These are phyloP conservation scores for Cordyceps sp. DNA, from an alignment of 2,329 filamentous ascomycete species.

Conservation along the genomic window DNA sequence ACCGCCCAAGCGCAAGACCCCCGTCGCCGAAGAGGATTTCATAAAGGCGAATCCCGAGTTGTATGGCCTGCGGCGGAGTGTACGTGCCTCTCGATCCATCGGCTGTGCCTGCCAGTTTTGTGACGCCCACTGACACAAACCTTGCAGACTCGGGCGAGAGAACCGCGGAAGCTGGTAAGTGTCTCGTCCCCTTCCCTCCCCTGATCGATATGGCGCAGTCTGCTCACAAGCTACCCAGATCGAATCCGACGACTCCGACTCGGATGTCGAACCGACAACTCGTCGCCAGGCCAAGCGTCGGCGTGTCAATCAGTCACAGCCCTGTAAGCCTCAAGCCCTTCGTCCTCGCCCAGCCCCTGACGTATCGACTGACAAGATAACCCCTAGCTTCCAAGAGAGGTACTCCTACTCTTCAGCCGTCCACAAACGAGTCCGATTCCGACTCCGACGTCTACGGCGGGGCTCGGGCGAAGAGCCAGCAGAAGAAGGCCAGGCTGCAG, in stretches of 20 bases:
- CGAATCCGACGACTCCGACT: slow-evolving; percentile 49
- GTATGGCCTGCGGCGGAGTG: slow-evolving; percentile 86
- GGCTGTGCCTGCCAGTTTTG: slow-evolving; percentile 4
- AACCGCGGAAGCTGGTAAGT: slow-evolving; percentile 41
- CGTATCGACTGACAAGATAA: slow-evolving; percentile 1
- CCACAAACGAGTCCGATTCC: slow-evolving; percentile 46
- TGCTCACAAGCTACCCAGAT: slow-evolving; percentile 16
- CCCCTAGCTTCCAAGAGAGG: slow-evolving; percentile 41
- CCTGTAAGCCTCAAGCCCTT: slow-evolving; percentile 30
- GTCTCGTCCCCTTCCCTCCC: too few species aligned
- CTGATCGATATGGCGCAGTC: neutral
- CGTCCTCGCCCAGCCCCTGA: neutral
- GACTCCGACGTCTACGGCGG: slow-evolving; percentile 69
- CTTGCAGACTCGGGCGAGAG: slow-evolving; percentile 35
- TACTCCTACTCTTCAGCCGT: slow-evolving; percentile 36
- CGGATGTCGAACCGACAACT: slow-evolving; percentile 43
- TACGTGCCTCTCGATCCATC: slow-evolving; percentile 27
- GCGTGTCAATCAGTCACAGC: slow-evolving; percentile 46
- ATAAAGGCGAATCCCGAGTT: slow-evolving; percentile 87
- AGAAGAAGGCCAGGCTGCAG: slow-evolving; percentile 65
- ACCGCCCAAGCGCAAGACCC: slow-evolving; percentile 55
- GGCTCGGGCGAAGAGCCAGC: slow-evolving; percentile 48
- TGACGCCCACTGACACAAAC: slow-evolving; percentile 12
- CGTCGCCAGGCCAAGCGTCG: slow-evolving; percentile 51
- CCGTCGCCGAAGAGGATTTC: slow-evolving; percentile 59